A percentile compares a stretch with the other conserved stretches of the same genome.
Conservation (phyloP, 2,329 filamentous ascomycete genomes). For the Claviceps maximensis region DNA sequence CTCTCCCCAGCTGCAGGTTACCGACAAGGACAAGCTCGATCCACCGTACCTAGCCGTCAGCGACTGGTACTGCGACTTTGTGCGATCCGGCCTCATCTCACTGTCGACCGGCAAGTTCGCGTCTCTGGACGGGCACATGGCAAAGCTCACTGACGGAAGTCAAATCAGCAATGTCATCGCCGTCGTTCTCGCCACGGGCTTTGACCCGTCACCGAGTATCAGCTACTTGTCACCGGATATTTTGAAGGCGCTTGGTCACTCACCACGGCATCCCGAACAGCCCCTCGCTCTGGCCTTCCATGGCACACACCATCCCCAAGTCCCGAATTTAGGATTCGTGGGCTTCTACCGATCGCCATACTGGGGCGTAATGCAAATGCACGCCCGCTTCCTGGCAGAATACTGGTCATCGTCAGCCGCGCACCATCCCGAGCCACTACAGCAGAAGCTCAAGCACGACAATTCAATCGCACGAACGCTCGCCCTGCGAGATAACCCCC, state of each 20-base stretch:
- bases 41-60: conserved; percentile 57
- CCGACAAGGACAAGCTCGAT: conserved; percentile 26
- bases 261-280: conserved; percentile 38
- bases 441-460: conserved; percentile 29
- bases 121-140: conserved; percentile 22
- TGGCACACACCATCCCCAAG: conserved; percentile 43
- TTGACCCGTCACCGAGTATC: conserved; percentile 49
- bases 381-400: conserved; percentile 53
- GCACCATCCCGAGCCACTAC: conserved; percentile 17
- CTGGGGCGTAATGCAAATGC: conserved; percentile 82
- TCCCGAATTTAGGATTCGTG: conserved; percentile 61
- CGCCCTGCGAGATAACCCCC: conserved; percentile 36
- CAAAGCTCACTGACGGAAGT: conserved; percentile 16
- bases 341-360: conserved; percentile 77
- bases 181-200: conserved; percentile 65
- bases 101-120: conserved; percentile 34
- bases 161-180: conserved; percentile 45
- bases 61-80: conserved; percentile 61
- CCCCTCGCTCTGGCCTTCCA: conserved; percentile 56
- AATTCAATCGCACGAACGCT: conserved; percentile 32
- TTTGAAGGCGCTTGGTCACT: conserved; percentile 43
- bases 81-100: conserved; percentile 48
- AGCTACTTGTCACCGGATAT: conserved; percentile 48
- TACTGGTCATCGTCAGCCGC: conserved; percentile 37
- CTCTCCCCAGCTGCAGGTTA: conserved; percentile 27